Conservation (phyloP, 75 land plant genomes). For the Isoetes taiwanensis region DNA sequence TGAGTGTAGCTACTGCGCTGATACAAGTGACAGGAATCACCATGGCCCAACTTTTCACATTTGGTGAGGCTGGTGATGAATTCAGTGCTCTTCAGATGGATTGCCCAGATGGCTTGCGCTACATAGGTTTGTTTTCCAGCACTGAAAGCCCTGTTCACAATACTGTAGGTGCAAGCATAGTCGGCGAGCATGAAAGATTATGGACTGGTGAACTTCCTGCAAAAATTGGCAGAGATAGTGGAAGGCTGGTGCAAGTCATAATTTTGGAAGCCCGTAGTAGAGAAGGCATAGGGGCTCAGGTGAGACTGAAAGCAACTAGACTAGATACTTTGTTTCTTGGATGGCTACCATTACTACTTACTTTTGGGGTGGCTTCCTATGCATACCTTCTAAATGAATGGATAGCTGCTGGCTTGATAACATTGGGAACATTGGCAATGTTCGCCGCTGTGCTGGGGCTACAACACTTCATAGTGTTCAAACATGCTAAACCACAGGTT, state of each 20-base stretch:
- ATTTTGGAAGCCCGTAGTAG: background rate
- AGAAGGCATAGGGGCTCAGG: no score
- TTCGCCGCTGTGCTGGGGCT: background rate
- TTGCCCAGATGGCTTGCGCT: conserved; percentile 1
- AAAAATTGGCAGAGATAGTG: background rate
- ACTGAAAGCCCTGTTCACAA: conserved; percentile 4
- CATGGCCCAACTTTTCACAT: background rate
- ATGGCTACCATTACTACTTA: background rate
- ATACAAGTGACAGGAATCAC: background rate
- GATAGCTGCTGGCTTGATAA: background rate
- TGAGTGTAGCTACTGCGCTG: background rate
- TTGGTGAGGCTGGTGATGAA: background rate
- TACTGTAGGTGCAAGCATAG: background rate
- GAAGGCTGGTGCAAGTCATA: background rate
- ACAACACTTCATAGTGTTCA: background rate
- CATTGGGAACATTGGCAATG: background rate
- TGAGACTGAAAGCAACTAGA: background rate
- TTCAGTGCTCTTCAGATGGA: background rate
- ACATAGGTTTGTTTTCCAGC: background rate
- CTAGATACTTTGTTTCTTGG: background rate
- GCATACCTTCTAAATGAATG: background rate
- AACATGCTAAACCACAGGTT: background rate
- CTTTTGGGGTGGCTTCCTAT: background rate
- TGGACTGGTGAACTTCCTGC: background rate
- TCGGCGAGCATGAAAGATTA: background rate